A percentile compares a stretch with the other conserved stretches of the same genome.
phyloP scores from a whole-genome alignment of 306 rosid species.

The Prunus salicina region DNA sequence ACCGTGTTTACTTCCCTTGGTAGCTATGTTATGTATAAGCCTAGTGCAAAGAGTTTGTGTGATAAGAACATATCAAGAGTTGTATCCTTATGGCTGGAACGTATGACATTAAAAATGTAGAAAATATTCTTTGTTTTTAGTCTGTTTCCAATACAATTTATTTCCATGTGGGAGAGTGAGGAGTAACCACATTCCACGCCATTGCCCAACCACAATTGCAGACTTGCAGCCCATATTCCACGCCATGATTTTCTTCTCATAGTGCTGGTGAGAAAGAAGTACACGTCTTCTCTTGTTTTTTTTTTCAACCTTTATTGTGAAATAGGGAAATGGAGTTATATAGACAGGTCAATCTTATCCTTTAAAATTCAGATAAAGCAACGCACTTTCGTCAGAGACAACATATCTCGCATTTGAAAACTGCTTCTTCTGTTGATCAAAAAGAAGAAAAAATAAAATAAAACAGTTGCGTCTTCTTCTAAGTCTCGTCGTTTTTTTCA shows the following conservation, averaged over 20 bases:
- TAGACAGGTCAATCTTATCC: no score
- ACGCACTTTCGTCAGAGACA: neutral
- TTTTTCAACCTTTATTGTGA: no score
- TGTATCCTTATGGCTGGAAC: slow-evolving; percentile 2
- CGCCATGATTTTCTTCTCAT: no score
- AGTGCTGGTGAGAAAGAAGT: no score
- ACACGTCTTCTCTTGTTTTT: no score
- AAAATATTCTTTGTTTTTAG: slow-evolving; percentile 9
- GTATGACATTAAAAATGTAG: slow-evolving; percentile 13
- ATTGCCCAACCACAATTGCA: no score
- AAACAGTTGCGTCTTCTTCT: neutral
- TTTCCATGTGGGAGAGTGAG: neutral
- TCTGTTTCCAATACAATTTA: slow-evolving; percentile 1
- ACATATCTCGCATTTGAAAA: neutral
- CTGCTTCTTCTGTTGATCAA: neutral
- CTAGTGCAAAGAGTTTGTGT: slow-evolving; percentile 13
- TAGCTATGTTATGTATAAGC: slow-evolving; percentile 10
- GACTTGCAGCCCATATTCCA: no score
- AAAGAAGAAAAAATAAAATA: no score
- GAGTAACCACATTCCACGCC: no score
- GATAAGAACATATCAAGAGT: neutral
- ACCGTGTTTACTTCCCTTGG: slow-evolving; percentile 14
- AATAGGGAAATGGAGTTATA: no score
- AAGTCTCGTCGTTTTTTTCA: neutral
- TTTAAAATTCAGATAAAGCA: no score